Evolutionary conservation across 495 filamentous ascomycete genomes (phyloP), one percentile per base, ranked within the genome.

Genomic region (Aspergillus indologenus): DNA sequence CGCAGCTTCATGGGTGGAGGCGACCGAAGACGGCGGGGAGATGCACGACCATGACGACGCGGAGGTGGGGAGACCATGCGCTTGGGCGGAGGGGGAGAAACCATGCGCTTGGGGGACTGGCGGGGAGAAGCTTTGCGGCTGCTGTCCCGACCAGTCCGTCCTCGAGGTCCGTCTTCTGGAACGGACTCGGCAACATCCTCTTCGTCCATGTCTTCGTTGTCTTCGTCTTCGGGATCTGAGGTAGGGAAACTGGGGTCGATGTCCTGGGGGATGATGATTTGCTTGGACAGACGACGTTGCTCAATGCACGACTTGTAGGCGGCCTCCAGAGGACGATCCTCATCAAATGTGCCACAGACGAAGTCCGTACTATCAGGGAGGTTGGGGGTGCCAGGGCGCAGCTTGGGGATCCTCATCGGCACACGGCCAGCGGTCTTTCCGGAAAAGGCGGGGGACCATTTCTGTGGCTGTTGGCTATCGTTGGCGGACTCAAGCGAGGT

Each of bases 241-340:
- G 91, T 91, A 0, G 94, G 94, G 68, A 98, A 98, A 69, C 90
- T 96, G 11, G 94, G 94, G 67, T 98, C 94, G 59, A 98, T 97
- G 63, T 98, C 95, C 63, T 98, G 94, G 45, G 94, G 92, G 23
- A 90, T 89, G 24, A 79, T 64, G 56, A 85, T 83, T 58, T 90
- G 89, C 72, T 91, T 96, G 54, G 85, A 86, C 45, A 86, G 85
- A 58, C 88, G 88, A 42, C 90, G 84, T 51, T 90, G 85, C 65
- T 94, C 90, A 56, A 94, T 79, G 61, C 87, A 90, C 12, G 90
- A 90, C 49, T 96, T 83, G 69, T 96, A 98, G 2, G 90, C 92
- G 59, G 90, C 88, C 69, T 98, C 94, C 43, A 98, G 72, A n/a
- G 90, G 88, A 52, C 90, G 87, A 68, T 98, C 94, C 69, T 98